phyloP scores from a whole-genome alignment of 2,329 filamentous ascomycete species.

The Ophioceras dolichostomum region DNA sequence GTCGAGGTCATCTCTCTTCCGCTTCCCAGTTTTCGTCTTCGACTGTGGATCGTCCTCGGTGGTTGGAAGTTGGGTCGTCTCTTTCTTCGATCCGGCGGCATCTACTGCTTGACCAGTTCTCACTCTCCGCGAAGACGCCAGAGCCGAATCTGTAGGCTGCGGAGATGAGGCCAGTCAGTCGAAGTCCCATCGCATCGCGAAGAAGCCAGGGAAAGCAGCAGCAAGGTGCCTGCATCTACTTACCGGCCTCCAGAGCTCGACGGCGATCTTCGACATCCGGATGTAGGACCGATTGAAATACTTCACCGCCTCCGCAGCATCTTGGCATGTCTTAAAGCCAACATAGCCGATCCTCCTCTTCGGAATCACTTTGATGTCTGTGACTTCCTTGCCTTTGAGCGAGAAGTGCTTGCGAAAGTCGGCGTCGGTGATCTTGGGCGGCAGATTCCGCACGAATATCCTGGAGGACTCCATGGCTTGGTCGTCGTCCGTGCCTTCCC shows the following conservation, averaged over 20 bases:
- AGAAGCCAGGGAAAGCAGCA: background rate
- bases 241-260: slow-evolving; percentile 78
- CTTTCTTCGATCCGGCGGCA: slow-evolving; percentile 5
- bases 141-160: slow-evolving; percentile 29
- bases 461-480: slow-evolving; percentile 52
- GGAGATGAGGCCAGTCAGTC: slow-evolving; percentile 8
- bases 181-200: slow-evolving; percentile 8
- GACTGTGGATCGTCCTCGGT: slow-evolving; percentile 12
- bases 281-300: slow-evolving; percentile 96
- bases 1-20: slow-evolving; percentile 48
- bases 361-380: slow-evolving; percentile 84
- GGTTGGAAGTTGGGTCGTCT: slow-evolving; percentile 7
- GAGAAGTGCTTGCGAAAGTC: slow-evolving; percentile 87
- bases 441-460: slow-evolving; percentile 67
- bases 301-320: slow-evolving; percentile 72
- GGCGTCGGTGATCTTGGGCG: slow-evolving; percentile 71
- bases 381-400: slow-evolving; percentile 58
- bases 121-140: slow-evolving; percentile 10
- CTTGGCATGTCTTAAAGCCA: slow-evolving; percentile 74
- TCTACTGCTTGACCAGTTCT: background rate
- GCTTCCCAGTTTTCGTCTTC: slow-evolving; percentile 45
- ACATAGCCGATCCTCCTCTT: slow-evolving; percentile 90
- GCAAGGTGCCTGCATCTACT: slow-evolving; percentile 13
- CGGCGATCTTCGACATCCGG: slow-evolving; percentile 85
- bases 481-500: too few species aligned